These are phyloP conservation scores for Lobosporangium transversale DNA, from an alignment of 192 early-diverging fungal species.

Conservation along the genomic window DNA sequence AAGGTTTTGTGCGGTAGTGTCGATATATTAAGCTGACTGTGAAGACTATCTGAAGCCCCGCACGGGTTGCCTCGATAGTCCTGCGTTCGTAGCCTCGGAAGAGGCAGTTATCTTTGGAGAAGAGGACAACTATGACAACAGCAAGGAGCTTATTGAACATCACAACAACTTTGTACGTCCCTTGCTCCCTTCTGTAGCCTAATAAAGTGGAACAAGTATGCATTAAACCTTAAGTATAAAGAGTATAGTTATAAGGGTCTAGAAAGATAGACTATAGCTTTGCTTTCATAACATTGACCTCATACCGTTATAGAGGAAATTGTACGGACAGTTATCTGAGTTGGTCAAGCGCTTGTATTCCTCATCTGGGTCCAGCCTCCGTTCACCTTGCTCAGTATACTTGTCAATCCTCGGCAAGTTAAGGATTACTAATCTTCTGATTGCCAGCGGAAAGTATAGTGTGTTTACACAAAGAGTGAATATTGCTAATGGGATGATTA, in stretches of 20 bases:
- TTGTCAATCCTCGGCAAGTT: constrained; percentile 62
- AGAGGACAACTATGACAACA: constrained; percentile 55
- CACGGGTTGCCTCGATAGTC: constrained; percentile 60
- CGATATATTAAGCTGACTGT: constrained; percentile 60
- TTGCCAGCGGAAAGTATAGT: constrained; percentile 53
- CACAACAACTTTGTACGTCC: constrained; percentile 63
- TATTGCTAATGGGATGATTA: constrained; percentile 48
- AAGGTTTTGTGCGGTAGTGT: constrained; percentile 67
- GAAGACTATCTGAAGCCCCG: constrained; percentile 59
- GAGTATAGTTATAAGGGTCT: too few species aligned
- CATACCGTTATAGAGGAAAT: constrained; percentile 67
- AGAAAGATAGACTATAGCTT: too few species aligned
- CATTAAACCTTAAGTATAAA: too few species aligned
- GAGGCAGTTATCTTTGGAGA: constrained; percentile 74
- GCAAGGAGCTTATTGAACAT: constrained; percentile 67
- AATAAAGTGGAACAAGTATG: not conserved
- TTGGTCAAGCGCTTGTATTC: constrained; percentile 62
- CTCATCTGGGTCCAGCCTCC: constrained; percentile 32
- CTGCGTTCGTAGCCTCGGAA: constrained; percentile 53
- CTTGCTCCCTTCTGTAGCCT: constrained; percentile 55
- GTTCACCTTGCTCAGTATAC: constrained; percentile 51
- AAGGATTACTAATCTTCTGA: constrained; percentile 38
- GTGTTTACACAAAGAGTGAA: constrained; percentile 34
- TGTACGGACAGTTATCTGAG: constrained; percentile 64
- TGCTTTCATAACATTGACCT: too few species aligned